phyloP scores from a whole-genome alignment of 331 rosid species.

The Arachis monticola region DNA sequence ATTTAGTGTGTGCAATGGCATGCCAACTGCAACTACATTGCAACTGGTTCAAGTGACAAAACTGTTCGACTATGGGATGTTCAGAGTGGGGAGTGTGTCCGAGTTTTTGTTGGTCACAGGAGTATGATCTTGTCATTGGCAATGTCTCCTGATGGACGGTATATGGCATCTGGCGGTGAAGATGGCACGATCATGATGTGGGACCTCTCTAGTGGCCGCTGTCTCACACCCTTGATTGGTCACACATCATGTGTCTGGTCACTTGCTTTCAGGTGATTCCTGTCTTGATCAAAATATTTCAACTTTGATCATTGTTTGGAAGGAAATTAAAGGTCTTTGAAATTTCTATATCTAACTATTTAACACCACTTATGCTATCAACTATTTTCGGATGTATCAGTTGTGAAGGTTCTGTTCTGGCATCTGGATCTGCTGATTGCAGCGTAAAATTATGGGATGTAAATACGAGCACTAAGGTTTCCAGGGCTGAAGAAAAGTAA shows the following conservation, averaged over 20 bases:
- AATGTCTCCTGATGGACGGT: constrained; percentile 97
- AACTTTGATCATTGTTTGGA: neutral
- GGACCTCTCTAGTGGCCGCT: constrained; percentile 96
- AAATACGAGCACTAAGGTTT: constrained; percentile 73
- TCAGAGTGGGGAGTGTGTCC: constrained; percentile 93
- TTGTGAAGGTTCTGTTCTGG: constrained; percentile 91
- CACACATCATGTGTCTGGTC: constrained; percentile 97
- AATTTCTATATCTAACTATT: constrained; percentile 1
- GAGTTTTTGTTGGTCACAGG: constrained; percentile 95
- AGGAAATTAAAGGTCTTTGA: neutral
- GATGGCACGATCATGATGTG: constrained; percentile 97
- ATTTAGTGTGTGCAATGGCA: constrained; percentile 98
- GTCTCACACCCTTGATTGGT: constrained; percentile 81
- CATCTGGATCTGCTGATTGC: constrained; percentile 96
- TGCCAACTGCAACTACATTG: constrained; percentile 97
- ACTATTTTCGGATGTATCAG: constrained; percentile 52
- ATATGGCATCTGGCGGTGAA: constrained; percentile 97
- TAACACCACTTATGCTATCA: constrained; percentile 19
- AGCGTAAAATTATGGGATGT: constrained; percentile 93
- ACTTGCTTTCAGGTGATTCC: constrained; percentile 76
- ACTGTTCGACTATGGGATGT: constrained; percentile 96
- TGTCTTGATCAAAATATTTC: neutral
- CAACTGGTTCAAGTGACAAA: constrained; percentile 98
- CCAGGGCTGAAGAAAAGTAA: constrained; percentile 81
- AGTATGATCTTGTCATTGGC: constrained; percentile 89